Conservation (phyloP, 148 eudicot genomes). For the Persicaria tinctoria region DNA sequence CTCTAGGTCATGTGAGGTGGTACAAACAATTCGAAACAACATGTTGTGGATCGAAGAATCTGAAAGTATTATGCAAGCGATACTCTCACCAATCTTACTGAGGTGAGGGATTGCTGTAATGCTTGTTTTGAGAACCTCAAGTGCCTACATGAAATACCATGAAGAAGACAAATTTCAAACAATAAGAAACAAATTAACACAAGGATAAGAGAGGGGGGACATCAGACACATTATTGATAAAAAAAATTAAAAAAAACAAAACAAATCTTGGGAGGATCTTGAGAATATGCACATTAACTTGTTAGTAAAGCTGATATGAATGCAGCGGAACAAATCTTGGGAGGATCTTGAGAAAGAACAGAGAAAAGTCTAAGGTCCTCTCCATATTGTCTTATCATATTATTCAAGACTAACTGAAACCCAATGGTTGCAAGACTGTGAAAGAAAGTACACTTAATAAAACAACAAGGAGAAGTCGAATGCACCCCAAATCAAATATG, state of each 20-base stretch:
- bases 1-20: conserved; percentile 67
- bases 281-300: background rate
- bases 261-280: too few relatives aligned
- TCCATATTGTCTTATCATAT: too few relatives aligned
- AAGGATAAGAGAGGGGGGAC: background rate
- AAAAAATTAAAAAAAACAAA: too few relatives aligned
- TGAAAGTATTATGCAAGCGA: conserved; percentile 52
- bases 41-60: conserved; percentile 78
- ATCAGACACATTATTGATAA: background rate
- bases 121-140: conserved; percentile 57
- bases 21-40: conserved; percentile 77
- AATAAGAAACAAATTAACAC: background rate
- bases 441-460: background rate
- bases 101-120: conserved; percentile 37
- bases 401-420: background rate
- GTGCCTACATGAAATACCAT: conserved; percentile 39
- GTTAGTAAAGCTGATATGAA: too few relatives aligned
- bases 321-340: too few relatives aligned
- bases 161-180: background rate
- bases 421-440: background rate
- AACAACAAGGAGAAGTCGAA: background rate
- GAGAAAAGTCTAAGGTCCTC: too few relatives aligned
- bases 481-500: background rate
- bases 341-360: too few relatives aligned
- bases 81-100: conserved; percentile 47